A percentile compares a stretch with the other conserved stretches of the same genome.
phyloP scores from a whole-genome alignment of 169 alveolate genomes.

The Eimeria acervulina region DNA sequence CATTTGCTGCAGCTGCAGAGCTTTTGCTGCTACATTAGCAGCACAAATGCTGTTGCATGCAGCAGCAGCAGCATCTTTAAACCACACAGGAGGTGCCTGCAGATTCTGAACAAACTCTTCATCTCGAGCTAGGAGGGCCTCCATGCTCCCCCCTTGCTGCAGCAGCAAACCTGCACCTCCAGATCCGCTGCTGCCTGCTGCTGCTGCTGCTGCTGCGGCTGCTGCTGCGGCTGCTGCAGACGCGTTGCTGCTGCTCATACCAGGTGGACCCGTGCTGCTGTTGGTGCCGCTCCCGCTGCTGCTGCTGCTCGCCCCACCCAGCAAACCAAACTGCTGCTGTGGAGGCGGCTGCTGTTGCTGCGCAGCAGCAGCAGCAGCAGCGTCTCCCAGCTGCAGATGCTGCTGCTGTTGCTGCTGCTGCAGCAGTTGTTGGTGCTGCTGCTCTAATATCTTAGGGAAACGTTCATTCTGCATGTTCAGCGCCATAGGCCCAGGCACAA shows the following conservation, averaged over 20 bases:
- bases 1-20: slow-evolving; percentile 43
- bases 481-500: slow-evolving; percentile 52
- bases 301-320: slow-evolving; percentile 31
- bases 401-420: too few relatives aligned
- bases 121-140: slow-evolving; percentile 86
- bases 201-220: too few relatives aligned
- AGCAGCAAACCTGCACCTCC: slow-evolving; percentile 80
- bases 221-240: too few relatives aligned
- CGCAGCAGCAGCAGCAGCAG: too few relatives aligned
- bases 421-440: slow-evolving; percentile 50
- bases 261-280: neutral
- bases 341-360: neutral
- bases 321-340: slow-evolving; percentile 39
- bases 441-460: slow-evolving; percentile 39
- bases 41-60: too few relatives aligned
- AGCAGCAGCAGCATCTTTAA: slow-evolving; percentile 40
- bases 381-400: too few relatives aligned
- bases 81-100: slow-evolving; percentile 82
- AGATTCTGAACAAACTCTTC: slow-evolving; percentile 77
- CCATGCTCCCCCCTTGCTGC: slow-evolving; percentile 88
- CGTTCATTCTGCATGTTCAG: slow-evolving; percentile 33
- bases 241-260: neutral
- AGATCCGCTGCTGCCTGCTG: too few relatives aligned
- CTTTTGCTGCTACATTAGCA: slow-evolving; percentile 81
- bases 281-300: slow-evolving; percentile 45